Conservation (phyloP, 1,284 basidiomycete genomes). For the Marasmius sp. region DNA sequence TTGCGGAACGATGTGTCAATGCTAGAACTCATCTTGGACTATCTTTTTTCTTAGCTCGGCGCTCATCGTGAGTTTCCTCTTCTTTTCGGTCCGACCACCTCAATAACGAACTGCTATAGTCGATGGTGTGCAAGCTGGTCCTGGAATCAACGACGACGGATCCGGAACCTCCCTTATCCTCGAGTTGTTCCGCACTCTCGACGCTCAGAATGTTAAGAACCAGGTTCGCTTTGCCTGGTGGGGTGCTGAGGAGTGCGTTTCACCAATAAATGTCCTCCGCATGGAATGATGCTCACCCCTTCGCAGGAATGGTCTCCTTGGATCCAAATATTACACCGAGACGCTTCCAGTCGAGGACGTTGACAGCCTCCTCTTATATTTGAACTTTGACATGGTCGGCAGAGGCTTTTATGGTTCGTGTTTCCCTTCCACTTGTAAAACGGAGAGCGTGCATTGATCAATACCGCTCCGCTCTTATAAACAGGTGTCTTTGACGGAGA, state of each 20-base stretch:
- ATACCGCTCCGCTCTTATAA: neutral
- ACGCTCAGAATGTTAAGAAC: slow-evolving; percentile 13
- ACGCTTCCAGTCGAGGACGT: slow-evolving; percentile 5
- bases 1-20: no score
- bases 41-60: neutral
- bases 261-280: neutral
- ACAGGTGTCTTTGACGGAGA: slow-evolving; percentile 11
- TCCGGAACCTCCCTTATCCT: slow-evolving; percentile 24
- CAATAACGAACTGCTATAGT: neutral
- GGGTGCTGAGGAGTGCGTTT: slow-evolving; percentile 23
- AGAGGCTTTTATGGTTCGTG: slow-evolving; percentile 1
- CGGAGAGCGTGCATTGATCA: neutral
- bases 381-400: slow-evolving; percentile 12
- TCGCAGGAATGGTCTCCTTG: slow-evolving; percentile 21
- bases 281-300: neutral
- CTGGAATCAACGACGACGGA: slow-evolving; percentile 28
- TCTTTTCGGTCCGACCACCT: neutral
- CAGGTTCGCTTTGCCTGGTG: slow-evolving; percentile 28
- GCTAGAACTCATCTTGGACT: neutral
- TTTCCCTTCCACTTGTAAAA: neutral
- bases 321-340: slow-evolving; percentile 24
- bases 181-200: slow-evolving; percentile 21
- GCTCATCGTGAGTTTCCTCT: slow-evolving; percentile 4
- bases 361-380: slow-evolving; percentile 4
- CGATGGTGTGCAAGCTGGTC: slow-evolving; percentile 26